Base-by-base conservation (phyloP, 345 rosid genomes). In the Citrus mangshanensis region DNA sequence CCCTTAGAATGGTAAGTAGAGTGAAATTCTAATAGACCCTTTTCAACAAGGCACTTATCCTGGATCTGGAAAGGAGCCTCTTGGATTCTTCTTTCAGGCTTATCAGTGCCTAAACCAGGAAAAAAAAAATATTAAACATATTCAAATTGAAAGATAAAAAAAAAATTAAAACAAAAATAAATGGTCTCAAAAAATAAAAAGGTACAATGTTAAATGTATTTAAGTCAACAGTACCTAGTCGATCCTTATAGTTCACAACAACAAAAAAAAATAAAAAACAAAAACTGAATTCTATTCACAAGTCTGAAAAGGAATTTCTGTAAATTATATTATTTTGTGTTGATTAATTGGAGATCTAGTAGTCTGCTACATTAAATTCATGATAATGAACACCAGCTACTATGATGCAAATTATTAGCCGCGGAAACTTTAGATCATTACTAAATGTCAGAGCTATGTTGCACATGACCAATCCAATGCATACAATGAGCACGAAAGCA, bases 71-170 rank as follows among this genome's bases (percentile, higher is more conserved):
- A 68, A 75, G 85, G 82, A 78, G 79, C 72, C 65, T 86, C 88
- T 64, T 81, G 78, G 35, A 76, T 66, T 70, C 71, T 86, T 85
- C 83, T 80, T 76, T 76, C 87, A 63, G 70, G 81, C 76, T 83
- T 74, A 79, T 84, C 79, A 85, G 81, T 81, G 55, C 86, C 92
- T 89, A 79, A 55, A 87, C 77, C 68, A 73, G 77, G 83, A 1
- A 78, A 63, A 58, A 61, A 30, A 68, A 79, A 59, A 74, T 27
- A 42, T 70, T 51, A 64, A 40, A 74, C 6, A 25, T 69, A 60
- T 82, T 67, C 27, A 35, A 78, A 22, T 35, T 58, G 8, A 55
- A 59, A 22, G 77, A 63, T 58, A 67, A 35, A 35, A 35, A 32
- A 70, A 12, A 65, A 68, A 13, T 42, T 10, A 76, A 78, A 14